Evolutionary conservation across 2,329 filamentous ascomycete genomes (phyloP), one percentile per base, ranked within the genome.

Genomic region (Calonectria montana): DNA sequence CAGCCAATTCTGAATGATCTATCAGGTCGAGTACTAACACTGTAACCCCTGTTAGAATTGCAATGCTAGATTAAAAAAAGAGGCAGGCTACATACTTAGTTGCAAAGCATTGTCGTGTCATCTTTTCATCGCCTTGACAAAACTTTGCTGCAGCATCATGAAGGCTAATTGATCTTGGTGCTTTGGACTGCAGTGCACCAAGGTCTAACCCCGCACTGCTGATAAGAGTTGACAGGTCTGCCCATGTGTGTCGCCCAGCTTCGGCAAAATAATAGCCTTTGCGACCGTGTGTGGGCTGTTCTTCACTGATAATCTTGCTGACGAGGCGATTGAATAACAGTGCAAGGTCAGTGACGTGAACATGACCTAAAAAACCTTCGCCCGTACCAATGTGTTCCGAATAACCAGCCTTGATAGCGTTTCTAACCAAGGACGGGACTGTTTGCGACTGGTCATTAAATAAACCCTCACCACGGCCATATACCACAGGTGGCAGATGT

Each of bases 401-500:
- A 39, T 21, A 37, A 1, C 43, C 29, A n/a, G 25, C 21, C 5
- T 47, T 64, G 2, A 64, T 21, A 2, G 61, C 61, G 16, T 31
- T 64, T 15, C 61, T n/a, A 12, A 64, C n/a, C 21, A 31, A 18
- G 1, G 41, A 35, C 16, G 43, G 43, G 7, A 64, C 21, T 37
- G 37, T 29, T 4, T 48, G 27, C 0, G 27, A 29, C 1, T 37
- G 29, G 8, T 1, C 39, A 41, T 87, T 84, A 75, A 86, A 87
- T 0, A 81, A 74, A 1, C 86, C 87, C 1, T 79, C 81, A 8
- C 86, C 86, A 1, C 75, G 69, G 21, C 88, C 88, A 75, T 85
- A 90, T 59, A 90, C 86, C 3, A 83, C 82, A 0, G 86, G 86
- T 0, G 83, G 80, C 82, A 86, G 57, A 87, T 82, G 53, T 85